Conservation (phyloP, 768 basidiomycete genomes). For the Erythrobasidium yunnanense region DNA sequence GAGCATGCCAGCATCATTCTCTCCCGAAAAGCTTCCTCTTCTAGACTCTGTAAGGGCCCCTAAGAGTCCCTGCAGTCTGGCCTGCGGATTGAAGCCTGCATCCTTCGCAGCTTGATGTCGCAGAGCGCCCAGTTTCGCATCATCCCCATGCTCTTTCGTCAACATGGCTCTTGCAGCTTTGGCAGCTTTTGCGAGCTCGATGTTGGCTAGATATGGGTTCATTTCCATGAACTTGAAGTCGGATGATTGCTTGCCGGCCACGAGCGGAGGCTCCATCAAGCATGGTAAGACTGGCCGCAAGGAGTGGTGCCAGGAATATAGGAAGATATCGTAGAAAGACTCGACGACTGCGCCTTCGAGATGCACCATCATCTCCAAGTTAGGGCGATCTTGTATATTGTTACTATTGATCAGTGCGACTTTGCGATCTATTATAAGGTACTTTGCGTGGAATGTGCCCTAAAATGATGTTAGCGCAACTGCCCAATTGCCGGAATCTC, state of each 20-base stretch:
- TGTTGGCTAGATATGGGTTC: slow-evolving; percentile 44
- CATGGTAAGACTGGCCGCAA: slow-evolving; percentile 40
- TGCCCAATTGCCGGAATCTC: neutral
- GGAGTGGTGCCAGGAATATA: slow-evolving; percentile 43
- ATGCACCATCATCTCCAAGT: slow-evolving; percentile 54
- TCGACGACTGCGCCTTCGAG: slow-evolving; percentile 63
- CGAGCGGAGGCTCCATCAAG: slow-evolving; percentile 38
- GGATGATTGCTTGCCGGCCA: slow-evolving; percentile 35
- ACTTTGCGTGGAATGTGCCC: slow-evolving; percentile 64
- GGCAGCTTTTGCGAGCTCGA: slow-evolving; percentile 45
- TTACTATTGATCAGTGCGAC: slow-evolving; percentile 57
- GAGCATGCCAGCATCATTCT: neutral
- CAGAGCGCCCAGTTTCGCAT: slow-evolving; percentile 4
- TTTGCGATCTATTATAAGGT: slow-evolving; percentile 58
- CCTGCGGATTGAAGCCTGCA: neutral
- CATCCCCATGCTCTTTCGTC: slow-evolving; percentile 37
- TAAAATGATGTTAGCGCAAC: slow-evolving; percentile 38
- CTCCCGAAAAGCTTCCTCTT: slow-evolving; percentile 15
- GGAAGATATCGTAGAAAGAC: slow-evolving; percentile 57
- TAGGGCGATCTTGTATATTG: slow-evolving; percentile 53
- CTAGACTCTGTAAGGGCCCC: slow-evolving; percentile 8
- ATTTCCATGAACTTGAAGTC: slow-evolving; percentile 47
- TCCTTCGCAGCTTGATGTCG: neutral
- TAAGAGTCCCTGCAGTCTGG: slow-evolving; percentile 2
- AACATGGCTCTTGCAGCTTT: slow-evolving; percentile 43